Evolutionary conservation across 345 rosid species (phyloP).

Genomic region (Mangifera indica): DNA sequence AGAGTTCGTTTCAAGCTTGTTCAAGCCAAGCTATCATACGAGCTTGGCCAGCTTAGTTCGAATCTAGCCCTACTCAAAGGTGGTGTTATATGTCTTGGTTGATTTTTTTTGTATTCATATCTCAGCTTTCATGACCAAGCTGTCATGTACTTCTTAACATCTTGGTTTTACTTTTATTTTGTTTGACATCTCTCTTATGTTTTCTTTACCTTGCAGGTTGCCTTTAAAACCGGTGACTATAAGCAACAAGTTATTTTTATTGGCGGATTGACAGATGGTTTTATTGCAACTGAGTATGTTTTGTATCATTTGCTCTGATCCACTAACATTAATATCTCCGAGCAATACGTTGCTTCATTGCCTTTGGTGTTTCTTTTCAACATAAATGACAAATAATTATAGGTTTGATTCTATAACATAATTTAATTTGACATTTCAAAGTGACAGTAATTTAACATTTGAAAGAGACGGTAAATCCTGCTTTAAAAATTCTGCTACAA

Average conservation of each 20-base stretch:
- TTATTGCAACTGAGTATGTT: conserved; percentile 86
- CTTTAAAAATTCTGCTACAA: background rate
- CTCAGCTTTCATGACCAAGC: conserved; percentile 13
- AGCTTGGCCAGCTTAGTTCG: no score
- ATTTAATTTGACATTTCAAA: background rate
- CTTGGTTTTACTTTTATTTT: conserved; percentile 5
- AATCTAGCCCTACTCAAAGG: no score
- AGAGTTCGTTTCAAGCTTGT: no score
- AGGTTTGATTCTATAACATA: no score
- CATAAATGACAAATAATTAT: background rate
- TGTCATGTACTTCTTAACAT: background rate
- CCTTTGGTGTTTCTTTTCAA: background rate
- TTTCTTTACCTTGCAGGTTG: conserved; percentile 56
- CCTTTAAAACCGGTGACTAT: conserved; percentile 89
- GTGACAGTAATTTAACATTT: background rate
- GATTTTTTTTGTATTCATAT: background rate
- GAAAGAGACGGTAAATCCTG: background rate
- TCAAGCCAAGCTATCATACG: no score
- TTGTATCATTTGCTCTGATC: conserved; percentile 5
- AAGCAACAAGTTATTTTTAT: conserved; percentile 85
- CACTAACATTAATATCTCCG: background rate
- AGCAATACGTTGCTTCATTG: background rate
- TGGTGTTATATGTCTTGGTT: no score
- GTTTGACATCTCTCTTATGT: conserved; percentile 1
- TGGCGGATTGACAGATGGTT: conserved; percentile 89